Evolutionary conservation across 78 protist species (phyloP), one percentile per base, ranked within the genome.

Genomic region (Kipferlia bialata): DNA sequence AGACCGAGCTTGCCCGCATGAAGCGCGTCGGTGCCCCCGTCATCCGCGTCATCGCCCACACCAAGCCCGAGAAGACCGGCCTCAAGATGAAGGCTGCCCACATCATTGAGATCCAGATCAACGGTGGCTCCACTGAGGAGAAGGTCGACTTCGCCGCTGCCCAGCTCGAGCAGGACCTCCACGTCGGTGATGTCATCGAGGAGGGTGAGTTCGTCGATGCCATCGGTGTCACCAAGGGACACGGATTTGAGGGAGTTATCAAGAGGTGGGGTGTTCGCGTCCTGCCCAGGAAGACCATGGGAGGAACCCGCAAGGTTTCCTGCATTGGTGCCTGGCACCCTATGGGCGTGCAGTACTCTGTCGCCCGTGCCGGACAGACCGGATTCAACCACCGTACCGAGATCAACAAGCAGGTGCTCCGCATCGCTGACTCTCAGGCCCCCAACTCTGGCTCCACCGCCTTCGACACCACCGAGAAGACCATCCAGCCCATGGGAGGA

Each of bases 241-340:
- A 94, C 74, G 99, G 99, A 59, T 88, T 77, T 87, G 73, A 85
- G 61, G 99, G 99, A 74, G 98, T 95, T 44, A 75, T 80, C 64
- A 34, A 85, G 63, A 89, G 99, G 32, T 97, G 96, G 97, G 98
- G 98, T 55, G 82, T 75, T 76, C 64, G 80, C 63, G 64, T 76
- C 56, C 95, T 95, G 26, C 99, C 98, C 66, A 84, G 99, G 64
- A 97, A 97, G 93, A 90, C 99, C 62, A 98, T 95, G 90, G 72
- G 85, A 34, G 99, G 99, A 86, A 89, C 91, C 51, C 85, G 99
- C 71, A 95, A 95, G 95, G 97, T 92, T 66, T 99, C 97, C 44
- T 95, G 98, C 72, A 93, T 97, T 68, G 99, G 99, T 7, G 91
- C 99, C 2, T 97, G 99, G 99, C 99, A 97, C 72, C 99, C 99